These are phyloP conservation scores for Daldinia concentrica DNA, from an alignment of 495 filamentous ascomycete genomes.

Conservation along the genomic window DNA sequence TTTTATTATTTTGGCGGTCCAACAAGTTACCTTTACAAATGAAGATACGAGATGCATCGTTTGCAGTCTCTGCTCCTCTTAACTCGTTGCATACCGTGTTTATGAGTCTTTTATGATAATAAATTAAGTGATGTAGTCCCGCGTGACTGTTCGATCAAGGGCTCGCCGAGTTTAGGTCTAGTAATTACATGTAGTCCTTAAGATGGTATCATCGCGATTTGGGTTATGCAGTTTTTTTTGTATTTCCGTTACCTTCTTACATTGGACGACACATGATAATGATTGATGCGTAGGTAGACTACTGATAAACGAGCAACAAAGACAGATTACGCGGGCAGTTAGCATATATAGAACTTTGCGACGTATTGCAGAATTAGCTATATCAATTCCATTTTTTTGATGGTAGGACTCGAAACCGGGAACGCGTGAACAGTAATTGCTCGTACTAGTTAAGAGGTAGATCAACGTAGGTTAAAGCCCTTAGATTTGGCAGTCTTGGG, in stretches of 20 bases:
- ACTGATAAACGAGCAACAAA: not conserved
- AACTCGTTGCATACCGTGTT: not conserved
- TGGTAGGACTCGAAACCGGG: not conserved
- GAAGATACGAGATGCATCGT: not conserved
- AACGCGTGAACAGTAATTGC: not conserved
- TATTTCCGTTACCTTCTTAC: not conserved
- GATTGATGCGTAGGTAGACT: not conserved
- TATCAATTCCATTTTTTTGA: not conserved
- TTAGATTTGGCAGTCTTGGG: not conserved
- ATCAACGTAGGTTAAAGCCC: not conserved
- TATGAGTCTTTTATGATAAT: not conserved
- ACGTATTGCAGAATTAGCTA: not conserved
- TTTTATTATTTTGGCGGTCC: constrained; percentile 29
- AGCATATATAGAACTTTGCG: not conserved
- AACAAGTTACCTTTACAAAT: constrained; percentile 21
- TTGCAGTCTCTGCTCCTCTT: constrained; percentile 10
- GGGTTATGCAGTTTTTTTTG: not conserved
- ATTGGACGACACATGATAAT: not conserved
- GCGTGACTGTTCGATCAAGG: not conserved
- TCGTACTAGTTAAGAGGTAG: not conserved
- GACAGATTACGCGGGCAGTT: not conserved
- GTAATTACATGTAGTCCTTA: not conserved
- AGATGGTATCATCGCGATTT: not conserved
- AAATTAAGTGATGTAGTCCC: not conserved
- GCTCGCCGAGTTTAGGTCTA: not conserved